Evolutionary conservation across 2,329 filamentous ascomycete species (phyloP).

Genomic region (Sphaerulina vaccinii): DNA sequence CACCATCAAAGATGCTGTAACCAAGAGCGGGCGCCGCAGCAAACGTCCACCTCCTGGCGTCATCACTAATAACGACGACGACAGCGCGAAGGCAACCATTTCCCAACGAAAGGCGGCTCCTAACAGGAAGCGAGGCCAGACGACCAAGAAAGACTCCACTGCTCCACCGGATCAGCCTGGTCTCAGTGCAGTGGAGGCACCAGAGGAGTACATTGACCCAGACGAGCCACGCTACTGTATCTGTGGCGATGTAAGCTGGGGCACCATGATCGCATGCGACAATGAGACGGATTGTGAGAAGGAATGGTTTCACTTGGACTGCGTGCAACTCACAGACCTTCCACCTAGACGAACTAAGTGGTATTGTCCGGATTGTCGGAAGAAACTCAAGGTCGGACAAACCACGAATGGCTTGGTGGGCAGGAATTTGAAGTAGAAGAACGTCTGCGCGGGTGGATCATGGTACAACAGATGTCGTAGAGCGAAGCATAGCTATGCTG

Average conservation of each 20-base stretch:
- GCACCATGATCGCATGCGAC: slow-evolving; percentile 80
- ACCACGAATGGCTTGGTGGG: slow-evolving; percentile 35
- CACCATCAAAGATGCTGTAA: slow-evolving; percentile 18
- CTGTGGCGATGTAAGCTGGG: slow-evolving; percentile 77
- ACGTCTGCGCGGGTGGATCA: background rate
- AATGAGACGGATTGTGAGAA: slow-evolving; percentile 74
- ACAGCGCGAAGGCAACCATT: slow-evolving; percentile 65
- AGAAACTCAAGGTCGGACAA: slow-evolving; percentile 42
- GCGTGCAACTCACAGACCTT: slow-evolving; percentile 67
- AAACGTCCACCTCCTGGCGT: slow-evolving; percentile 72
- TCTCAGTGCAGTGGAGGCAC: slow-evolving; percentile 12
- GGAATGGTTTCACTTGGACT: slow-evolving; percentile 83
- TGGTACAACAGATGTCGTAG: background rate
- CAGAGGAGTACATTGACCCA: slow-evolving; percentile 60
- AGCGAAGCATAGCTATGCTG: background rate
- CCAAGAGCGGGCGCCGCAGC: slow-evolving; percentile 49
- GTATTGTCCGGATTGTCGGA: slow-evolving; percentile 78
- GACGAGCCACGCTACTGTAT: slow-evolving; percentile 74
- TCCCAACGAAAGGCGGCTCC: slow-evolving; percentile 70
- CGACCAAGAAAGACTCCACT: slow-evolving; percentile 21
- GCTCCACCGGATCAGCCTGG: slow-evolving; percentile 17
- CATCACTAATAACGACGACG: slow-evolving; percentile 55
- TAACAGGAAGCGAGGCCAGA: slow-evolving; percentile 54
- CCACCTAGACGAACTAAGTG: slow-evolving; percentile 74
- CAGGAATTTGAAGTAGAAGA: slow-evolving; percentile 14